Base-by-base conservation (phyloP, 257 asterid genomes). In the Solanum paucissectum region DNA sequence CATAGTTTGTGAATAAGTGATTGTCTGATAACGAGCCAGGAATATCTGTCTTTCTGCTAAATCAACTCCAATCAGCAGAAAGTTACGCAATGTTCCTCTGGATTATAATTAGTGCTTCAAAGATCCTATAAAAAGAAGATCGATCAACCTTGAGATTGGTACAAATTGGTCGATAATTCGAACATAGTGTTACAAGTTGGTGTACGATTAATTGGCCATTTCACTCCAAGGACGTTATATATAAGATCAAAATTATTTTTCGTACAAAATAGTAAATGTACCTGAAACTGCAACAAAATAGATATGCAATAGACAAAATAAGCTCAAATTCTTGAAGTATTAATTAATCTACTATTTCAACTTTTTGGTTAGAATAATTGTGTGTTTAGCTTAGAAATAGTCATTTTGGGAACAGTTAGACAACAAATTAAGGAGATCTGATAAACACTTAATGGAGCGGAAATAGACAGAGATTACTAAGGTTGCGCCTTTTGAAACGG, bases 401-500 rank as follows among this genome's bases (percentile, higher is more conserved):
- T 88, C 74, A 83, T 90, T 75, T 40, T 87, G 77, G 87, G 72
- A 64, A 66, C 77, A 33, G 91, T 89, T 73, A 46, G 66, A 29
- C 18, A 36, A n/a, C 72, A 84, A 69, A 73, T 73, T 36, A 36
- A 36, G 86, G 87, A 84, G 89, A 90, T 88, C 83, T 82, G 69
- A 25, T 32, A 23, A 37, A 79, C 81, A 62, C 40, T 42, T n/a
- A 83, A 44, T 81, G 77, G 23, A 68, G 84, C 72, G 7, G 32
- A 86, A 88, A 90, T 58, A 82, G 34, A 55, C 86, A 64, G 87
- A 90, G 75, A 13, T 77, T 64, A 55, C 83, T 20, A 85, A 69
- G 89, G 87, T 83, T 52, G 11, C 86, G 79, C 87, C 89, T 44
- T 44, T 87, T 85, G 81, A 74, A 90, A 64, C 68, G 84, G 88